These are phyloP conservation scores for Paraconiothyrium sp. DNA, from an alignment of 2,329 filamentous ascomycete genomes.

Conservation along the genomic window DNA sequence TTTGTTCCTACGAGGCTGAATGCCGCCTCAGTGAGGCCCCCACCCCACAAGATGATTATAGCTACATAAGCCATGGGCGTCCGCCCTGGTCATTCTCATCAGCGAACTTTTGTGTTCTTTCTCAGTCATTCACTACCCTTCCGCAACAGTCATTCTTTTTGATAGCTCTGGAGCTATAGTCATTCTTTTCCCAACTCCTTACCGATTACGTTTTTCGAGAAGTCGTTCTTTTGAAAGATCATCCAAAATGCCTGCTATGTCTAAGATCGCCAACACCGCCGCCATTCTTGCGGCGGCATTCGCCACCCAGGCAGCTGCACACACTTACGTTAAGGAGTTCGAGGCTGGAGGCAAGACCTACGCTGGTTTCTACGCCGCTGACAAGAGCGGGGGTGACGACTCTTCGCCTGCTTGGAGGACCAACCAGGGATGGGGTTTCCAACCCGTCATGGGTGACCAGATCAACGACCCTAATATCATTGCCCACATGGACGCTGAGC, in stretches of 20 bases:
- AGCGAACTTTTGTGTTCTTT: background rate
- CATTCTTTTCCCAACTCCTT: background rate
- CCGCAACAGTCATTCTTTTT: constrained; percentile 9
- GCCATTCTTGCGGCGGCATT: constrained; percentile 11
- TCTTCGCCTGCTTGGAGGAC: constrained; percentile 47
- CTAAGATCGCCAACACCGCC: constrained; percentile 12
- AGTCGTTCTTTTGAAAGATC: background rate
- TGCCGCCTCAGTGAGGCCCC: constrained; percentile 9
- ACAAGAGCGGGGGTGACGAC: constrained; percentile 36
- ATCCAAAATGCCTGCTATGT: constrained; percentile 14
- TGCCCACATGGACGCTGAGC: constrained; percentile 40
- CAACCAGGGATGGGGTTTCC: constrained; percentile 44
- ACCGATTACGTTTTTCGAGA: background rate
- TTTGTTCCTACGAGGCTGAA: constrained; percentile 13
- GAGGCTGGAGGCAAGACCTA: constrained; percentile 32
- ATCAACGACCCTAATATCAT: constrained; percentile 43
- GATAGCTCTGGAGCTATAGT: constrained; percentile 13
- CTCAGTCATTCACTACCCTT: constrained; percentile 1
- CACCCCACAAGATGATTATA: background rate
- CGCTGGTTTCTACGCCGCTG: constrained; percentile 36
- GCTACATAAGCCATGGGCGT: constrained; percentile 9
- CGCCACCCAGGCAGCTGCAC: constrained; percentile 9
- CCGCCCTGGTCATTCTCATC: constrained; percentile 1
- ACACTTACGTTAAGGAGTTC: constrained; percentile 16
- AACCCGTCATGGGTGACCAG: constrained; percentile 39